Evolutionary conservation across 1,284 basidiomycete genomes (phyloP).

Genomic region (Fomitopsis pinicola): DNA sequence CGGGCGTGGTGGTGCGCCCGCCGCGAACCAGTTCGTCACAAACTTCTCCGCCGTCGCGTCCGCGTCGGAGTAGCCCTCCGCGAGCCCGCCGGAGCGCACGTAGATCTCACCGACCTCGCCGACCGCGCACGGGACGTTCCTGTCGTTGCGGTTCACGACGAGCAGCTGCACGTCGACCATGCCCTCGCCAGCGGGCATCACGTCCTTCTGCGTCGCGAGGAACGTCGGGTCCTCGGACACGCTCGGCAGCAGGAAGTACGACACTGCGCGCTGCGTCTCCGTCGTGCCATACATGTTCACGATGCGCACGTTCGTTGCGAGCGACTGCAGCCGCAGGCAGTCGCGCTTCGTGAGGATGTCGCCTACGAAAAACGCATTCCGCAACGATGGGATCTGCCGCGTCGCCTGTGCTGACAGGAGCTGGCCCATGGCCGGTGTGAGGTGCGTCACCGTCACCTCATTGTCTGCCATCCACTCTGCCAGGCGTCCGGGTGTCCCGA

Average conservation of each 20-base stretch:
- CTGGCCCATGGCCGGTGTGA: constrained; percentile 99
- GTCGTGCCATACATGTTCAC: constrained; percentile 99
- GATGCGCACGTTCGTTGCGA: constrained; percentile 90
- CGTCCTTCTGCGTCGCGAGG: constrained; percentile 93
- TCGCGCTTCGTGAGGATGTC: constrained; percentile 99
- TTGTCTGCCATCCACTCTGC: constrained; percentile 99
- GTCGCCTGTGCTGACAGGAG: constrained; percentile 95
- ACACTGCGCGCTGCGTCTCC: constrained; percentile 98
- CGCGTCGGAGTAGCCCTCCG: constrained; percentile 91
- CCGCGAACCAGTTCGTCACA: constrained; percentile 87
- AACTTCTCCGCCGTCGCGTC: constrained; percentile 90
- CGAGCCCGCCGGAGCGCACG: constrained; percentile 93
- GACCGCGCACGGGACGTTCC: constrained; percentile 85
- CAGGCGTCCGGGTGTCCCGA: constrained; percentile 93
- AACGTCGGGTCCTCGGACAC: constrained; percentile 86
- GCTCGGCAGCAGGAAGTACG: constrained; percentile 93
- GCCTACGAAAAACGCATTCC: constrained; percentile 98
- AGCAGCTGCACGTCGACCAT: constrained; percentile 99
- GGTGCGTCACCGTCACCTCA: constrained; percentile 89
- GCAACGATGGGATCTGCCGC: constrained; percentile 81
- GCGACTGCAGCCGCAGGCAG: constrained; percentile 90
- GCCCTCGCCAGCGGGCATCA: constrained; percentile 96
- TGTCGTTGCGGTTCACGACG: constrained; percentile 93
- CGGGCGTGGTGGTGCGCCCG: constrained; percentile 34
- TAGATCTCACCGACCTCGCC: constrained; percentile 99